phyloP scores from a whole-genome alignment of 176 grass and related monocot genomes.

The Pharus latifolius region DNA sequence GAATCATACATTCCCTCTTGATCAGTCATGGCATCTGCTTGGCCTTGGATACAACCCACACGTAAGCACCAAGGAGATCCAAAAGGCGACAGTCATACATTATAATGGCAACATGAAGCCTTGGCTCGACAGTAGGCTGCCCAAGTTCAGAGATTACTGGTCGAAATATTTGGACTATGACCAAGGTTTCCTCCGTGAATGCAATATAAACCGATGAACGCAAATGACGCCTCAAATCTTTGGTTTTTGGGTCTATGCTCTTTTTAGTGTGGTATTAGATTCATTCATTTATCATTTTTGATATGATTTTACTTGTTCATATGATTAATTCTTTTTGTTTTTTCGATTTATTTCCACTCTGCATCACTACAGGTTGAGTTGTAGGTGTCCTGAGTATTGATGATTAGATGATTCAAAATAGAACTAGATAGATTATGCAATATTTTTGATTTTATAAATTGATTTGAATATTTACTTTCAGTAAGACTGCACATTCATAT shows the following conservation, averaged over 20 bases:
- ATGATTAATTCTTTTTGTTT: too few species aligned
- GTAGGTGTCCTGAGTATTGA: not conserved
- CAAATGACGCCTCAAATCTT: not conserved
- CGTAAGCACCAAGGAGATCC: slow-evolving; percentile 24
- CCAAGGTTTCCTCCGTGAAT: slow-evolving; percentile 26
- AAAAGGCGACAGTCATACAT: slow-evolving; percentile 30
- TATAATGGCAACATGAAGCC: too few species aligned
- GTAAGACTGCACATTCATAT: too few species aligned
- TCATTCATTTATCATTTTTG: not conserved
- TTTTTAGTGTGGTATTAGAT: not conserved
- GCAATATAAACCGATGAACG: slow-evolving; percentile 32
- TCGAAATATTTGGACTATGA: slow-evolving; percentile 36
- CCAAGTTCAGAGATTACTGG: slow-evolving; percentile 28
- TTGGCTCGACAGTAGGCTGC: slow-evolving; percentile 35
- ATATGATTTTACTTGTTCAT: not conserved
- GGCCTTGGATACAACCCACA: slow-evolving; percentile 43
- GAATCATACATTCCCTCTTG: slow-evolving; percentile 15
- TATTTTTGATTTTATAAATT: too few species aligned
- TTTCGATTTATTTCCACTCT: not conserved
- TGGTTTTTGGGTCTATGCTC: too few species aligned
- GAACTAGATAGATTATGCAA: too few species aligned
- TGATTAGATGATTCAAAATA: too few species aligned
- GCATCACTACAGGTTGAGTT: not conserved
- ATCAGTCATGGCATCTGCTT: slow-evolving; percentile 28
- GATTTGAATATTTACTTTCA: too few species aligned